Evolutionary conservation across 2,329 filamentous ascomycete genomes (phyloP), one percentile per base, ranked within the genome.

Genomic region (Allantophomopsis lycopodina): DNA sequence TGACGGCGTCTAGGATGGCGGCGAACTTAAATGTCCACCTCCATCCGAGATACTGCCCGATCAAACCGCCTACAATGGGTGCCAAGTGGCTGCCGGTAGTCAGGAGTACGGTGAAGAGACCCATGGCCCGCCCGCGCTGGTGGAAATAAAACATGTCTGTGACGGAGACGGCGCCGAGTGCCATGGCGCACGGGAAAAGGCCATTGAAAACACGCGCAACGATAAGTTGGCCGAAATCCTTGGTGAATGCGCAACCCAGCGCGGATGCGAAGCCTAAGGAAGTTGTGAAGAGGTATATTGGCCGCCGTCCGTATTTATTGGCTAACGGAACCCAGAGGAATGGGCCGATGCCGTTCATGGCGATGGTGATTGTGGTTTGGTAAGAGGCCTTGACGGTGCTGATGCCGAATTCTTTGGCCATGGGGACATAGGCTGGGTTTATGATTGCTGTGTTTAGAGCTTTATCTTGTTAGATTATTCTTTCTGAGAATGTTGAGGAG

Each of bases 41-140:
- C 86, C 86, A 94, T 10, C 84, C 84, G 2, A 87, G 64, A 45
- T 79, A 75, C 56, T 85, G 68, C 48, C 55, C 83, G 1, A 83
- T 73, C 46, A 89, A 88, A 0, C 85, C 86, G 16, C 85, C 31
- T 4, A 36, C 13, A 15, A 36, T 32, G 31, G 31, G 13, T 32
- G 31, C 31, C 13, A 36, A n/a, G 15, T 36, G 34, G 12, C n/a
- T 6, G 5, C 34, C 18, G 18, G 12, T 36, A 4, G 34, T 36
- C 34, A 36, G 3, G 14, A 36, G 12, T 5, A 16, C 34, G 34
- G 12, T 16, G 34, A 13, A 32, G 4, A 32, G 12, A 8, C 31
- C 31, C 31, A 32, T 32, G 15, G 12, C 12, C 4, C 31, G 31
- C 15, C 31, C 31, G 8, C 31, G 31, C 15, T 32, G 31, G 8